phyloP scores from a whole-genome alignment of 2,329 filamentous ascomycete genomes.

The Dothidotthia symphoricarpi region DNA sequence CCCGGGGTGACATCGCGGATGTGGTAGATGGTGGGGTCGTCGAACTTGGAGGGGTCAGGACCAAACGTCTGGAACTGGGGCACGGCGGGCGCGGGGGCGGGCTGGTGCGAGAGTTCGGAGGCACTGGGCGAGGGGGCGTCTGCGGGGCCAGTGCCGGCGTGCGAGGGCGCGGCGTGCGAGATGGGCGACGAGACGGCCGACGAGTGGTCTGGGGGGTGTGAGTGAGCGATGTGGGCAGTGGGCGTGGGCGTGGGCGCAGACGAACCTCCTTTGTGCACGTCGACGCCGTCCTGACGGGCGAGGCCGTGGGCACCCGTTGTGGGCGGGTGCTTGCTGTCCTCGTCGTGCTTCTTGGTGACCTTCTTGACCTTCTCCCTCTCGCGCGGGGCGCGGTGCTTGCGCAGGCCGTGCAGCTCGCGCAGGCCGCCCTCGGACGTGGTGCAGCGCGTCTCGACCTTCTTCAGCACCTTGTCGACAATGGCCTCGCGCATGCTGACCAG shows the following conservation, averaged over 20 bases:
- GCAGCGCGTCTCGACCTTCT: constrained; percentile 52
- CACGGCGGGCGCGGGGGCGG: constrained; percentile 59
- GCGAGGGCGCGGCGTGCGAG: constrained; percentile 46
- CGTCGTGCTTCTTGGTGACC: constrained; percentile 76
- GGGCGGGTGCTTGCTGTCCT: constrained; percentile 60
- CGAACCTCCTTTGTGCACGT: constrained; percentile 54
- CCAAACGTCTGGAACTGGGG: constrained; percentile 85
- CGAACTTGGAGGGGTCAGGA: constrained; percentile 84
- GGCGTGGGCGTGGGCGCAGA: neutral
- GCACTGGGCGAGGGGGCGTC: constrained; percentile 62
- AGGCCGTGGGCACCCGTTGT: constrained; percentile 63
- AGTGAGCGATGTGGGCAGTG: constrained; percentile 10
- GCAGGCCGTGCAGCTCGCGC: constrained; percentile 64
- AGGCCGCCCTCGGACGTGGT: constrained; percentile 71
- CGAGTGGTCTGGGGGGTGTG: constrained; percentile 28
- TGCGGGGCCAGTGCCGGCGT: constrained; percentile 57
- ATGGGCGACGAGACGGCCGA: constrained; percentile 43
- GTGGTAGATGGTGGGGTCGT: constrained; percentile 91
- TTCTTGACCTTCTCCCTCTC: constrained; percentile 52
- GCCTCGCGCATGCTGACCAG: constrained; percentile 64
- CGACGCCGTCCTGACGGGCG: constrained; percentile 63
- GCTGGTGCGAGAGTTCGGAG: constrained; percentile 58
- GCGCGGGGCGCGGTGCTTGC: constrained; percentile 61
- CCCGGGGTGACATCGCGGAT: constrained; percentile 71
- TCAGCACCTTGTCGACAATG: constrained; percentile 57